Conservation (phyloP, 345 rosid species). For the Angophora floribunda region DNA sequence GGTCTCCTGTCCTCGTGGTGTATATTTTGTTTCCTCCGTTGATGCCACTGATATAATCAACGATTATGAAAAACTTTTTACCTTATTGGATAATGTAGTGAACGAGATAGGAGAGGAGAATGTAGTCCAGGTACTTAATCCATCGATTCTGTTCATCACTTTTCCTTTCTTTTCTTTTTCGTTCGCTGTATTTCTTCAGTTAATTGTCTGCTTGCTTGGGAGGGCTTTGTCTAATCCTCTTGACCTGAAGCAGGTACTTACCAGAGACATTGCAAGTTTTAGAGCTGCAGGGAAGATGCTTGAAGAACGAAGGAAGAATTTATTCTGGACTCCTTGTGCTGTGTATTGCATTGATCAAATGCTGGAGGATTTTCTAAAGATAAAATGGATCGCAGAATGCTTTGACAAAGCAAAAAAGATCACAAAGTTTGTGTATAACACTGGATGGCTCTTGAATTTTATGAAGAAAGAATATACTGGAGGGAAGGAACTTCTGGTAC, state of each 20-base stretch:
- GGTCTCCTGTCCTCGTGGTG: conserved; percentile 54
- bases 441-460: conserved; percentile 42
- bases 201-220: neutral
- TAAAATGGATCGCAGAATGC: conserved; percentile 57
- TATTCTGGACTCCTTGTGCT: conserved; percentile 84
- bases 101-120: conserved; percentile 73
- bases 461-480: conserved; percentile 61
- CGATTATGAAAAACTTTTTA: conserved; percentile 45
- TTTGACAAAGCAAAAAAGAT: conserved; percentile 47
- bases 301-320: conserved; percentile 61
- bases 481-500: conserved; percentile 65
- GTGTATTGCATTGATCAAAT: conserved; percentile 45
- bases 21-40: conserved; percentile 52
- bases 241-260: conserved; percentile 34
- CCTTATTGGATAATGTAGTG: conserved; percentile 55
- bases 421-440: conserved; percentile 55
- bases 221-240: neutral
- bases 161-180: neutral
- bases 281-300: conserved; percentile 73
- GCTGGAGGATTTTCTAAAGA: conserved; percentile 56
- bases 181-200: neutral
- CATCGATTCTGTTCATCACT: neutral
- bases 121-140: conserved; percentile 43
- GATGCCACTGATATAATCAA: conserved; percentile 50
- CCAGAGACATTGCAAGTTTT: conserved; percentile 36